Percentiles rank a stretch among this genome's conserved stretches.
These are phyloP conservation scores for Blastobotrys aristatus DNA, from an alignment of 1,139 yeast genomes.

Conservation along the genomic window DNA sequence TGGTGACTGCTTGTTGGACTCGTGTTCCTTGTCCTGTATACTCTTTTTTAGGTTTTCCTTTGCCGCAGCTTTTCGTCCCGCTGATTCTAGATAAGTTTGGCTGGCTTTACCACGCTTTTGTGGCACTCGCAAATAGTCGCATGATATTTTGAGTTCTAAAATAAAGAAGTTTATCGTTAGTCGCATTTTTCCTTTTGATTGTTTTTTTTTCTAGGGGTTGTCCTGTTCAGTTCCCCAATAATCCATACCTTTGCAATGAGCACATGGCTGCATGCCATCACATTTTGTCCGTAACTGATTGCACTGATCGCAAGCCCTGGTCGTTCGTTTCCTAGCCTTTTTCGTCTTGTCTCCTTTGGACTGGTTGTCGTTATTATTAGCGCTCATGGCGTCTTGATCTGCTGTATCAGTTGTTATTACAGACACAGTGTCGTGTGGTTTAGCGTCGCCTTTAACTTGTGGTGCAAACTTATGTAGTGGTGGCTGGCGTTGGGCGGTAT, in stretches of 20 bases:
- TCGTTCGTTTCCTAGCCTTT: slow-evolving; percentile 25
- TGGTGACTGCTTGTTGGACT: not conserved
- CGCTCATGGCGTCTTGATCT: not conserved
- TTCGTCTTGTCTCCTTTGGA: not conserved
- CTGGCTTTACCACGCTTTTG: slow-evolving; percentile 40
- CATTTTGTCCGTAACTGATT: slow-evolving; percentile 40
- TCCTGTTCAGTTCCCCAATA: not conserved
- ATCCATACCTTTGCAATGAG: slow-evolving; percentile 33
- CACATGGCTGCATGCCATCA: slow-evolving; percentile 39
- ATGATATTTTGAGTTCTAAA: slow-evolving; percentile 27
- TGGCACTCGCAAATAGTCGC: slow-evolving; percentile 38
- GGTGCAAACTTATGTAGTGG: not conserved
- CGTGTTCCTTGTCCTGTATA: not conserved
- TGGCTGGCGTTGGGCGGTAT: not conserved
- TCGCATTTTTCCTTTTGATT: not conserved
- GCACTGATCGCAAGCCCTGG: slow-evolving; percentile 41
- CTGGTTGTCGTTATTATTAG: not conserved
- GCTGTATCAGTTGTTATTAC: not conserved
- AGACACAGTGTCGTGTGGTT: not conserved
- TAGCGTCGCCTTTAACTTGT: not conserved
- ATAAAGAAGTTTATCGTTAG: too few relatives aligned
- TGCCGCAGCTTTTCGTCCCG: slow-evolving; percentile 12
- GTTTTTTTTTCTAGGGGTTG: too few relatives aligned
- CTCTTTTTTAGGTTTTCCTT: slow-evolving; percentile 5
- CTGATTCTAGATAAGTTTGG: slow-evolving; percentile 23